Conservation (phyloP, 345 rosid genomes). For the Acer saccharum region DNA sequence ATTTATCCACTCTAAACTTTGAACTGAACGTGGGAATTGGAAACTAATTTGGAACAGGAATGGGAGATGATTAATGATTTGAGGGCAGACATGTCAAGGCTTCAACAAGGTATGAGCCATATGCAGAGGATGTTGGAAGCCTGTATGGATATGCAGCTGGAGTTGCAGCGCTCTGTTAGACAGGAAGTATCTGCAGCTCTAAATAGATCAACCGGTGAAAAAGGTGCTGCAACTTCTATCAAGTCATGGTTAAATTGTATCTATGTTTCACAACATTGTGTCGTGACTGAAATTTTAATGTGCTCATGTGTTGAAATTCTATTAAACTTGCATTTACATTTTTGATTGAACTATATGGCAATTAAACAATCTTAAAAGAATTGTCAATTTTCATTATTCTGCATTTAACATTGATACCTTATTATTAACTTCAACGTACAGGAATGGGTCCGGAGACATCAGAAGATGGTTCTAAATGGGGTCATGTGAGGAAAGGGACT, state of each 20-base stretch:
- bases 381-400: background rate
- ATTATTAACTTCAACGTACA: conserved; percentile 26
- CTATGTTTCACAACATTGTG: conserved; percentile 2
- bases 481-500: conserved; percentile 88
- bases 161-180: conserved; percentile 95
- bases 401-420: background rate
- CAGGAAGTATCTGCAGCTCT: conserved; percentile 99
- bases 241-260: background rate
- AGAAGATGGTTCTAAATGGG: conserved; percentile 92
- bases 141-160: conserved; percentile 99
- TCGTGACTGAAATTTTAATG: background rate
- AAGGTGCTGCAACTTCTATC: conserved; percentile 42
- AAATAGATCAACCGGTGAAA: conserved; percentile 71
- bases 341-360: background rate
- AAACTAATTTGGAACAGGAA: conserved; percentile 55
- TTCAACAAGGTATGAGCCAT: conserved; percentile 98
- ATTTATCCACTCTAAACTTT: conserved; percentile 6
- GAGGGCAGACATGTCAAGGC: conserved; percentile 89
- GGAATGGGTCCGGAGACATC: conserved; percentile 76
- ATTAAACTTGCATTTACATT: background rate
- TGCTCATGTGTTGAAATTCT: background rate
- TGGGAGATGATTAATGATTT: conserved; percentile 96
- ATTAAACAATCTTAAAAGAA: background rate
- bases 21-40: conserved; percentile 20
- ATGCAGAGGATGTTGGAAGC: conserved; percentile 99